phyloP scores from a whole-genome alignment of 2,329 filamentous ascomycete genomes.

The Thielaviopsis punctulata region DNA sequence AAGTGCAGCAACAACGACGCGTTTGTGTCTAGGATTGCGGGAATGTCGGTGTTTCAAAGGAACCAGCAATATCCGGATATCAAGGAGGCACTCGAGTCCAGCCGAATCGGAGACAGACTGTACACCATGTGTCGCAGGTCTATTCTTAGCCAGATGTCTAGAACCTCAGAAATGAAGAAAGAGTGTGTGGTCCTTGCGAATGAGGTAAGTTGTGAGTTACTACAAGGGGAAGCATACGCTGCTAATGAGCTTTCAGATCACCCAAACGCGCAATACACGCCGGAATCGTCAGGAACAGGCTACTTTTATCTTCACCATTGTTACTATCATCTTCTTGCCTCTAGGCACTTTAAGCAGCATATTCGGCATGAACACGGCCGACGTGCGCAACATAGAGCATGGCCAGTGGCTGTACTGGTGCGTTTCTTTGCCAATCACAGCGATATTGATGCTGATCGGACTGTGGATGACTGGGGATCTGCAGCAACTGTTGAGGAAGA shows the following conservation, averaged over 20 bases:
- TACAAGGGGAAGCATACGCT: slow-evolving; percentile 15
- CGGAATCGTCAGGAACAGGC: slow-evolving; percentile 30
- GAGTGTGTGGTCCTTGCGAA: too few species aligned
- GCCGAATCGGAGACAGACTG: background rate
- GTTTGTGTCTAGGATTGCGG: background rate
- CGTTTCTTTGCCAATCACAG: slow-evolving; percentile 28
- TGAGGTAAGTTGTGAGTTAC: too few species aligned
- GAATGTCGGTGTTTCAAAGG: too few species aligned
- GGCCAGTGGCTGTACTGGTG: slow-evolving; percentile 34
- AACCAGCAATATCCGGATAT: background rate
- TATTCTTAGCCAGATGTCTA: background rate
- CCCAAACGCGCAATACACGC: slow-evolving; percentile 22
- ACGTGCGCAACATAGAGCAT: slow-evolving; percentile 31
- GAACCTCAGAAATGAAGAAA: background rate
- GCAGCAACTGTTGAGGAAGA: slow-evolving; percentile 17
- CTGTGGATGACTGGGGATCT: slow-evolving; percentile 28
- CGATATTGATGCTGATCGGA: slow-evolving; percentile 23
- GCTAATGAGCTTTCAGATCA: slow-evolving; percentile 15
- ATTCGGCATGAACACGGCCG: slow-evolving; percentile 36
- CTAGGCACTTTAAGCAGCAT: slow-evolving; percentile 29
- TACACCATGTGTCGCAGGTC: background rate
- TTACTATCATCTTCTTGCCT: slow-evolving; percentile 32
- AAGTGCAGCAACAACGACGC: background rate
- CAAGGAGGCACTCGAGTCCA: background rate
- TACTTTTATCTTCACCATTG: slow-evolving; percentile 32